phyloP scores from a whole-genome alignment of 495 filamentous ascomycete species.

The Penicillium daleae region DNA sequence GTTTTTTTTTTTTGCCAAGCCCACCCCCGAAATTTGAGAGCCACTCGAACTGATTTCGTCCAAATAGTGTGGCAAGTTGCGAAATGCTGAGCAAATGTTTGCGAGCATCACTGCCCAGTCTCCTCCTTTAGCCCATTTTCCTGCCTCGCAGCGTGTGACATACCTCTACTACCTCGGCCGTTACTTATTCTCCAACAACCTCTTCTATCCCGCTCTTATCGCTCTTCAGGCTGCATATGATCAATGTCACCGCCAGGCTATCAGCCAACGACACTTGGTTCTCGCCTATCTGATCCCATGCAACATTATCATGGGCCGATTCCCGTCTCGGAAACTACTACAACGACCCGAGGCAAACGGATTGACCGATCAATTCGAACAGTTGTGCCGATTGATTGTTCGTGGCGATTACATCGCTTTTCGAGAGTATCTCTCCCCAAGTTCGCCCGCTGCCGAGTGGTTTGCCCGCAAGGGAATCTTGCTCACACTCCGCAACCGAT shows the following conservation, averaged over 20 bases:
- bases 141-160: constrained; percentile 85
- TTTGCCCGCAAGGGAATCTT: constrained; percentile 77
- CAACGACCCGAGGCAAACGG: constrained; percentile 71
- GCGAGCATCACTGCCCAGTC: constrained; percentile 84
- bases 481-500: constrained; percentile 69
- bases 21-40: background rate
- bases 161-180: constrained; percentile 95
- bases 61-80: constrained; percentile 54
- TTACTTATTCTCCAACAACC: constrained; percentile 79
- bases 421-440: constrained; percentile 62
- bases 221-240: constrained; percentile 79
- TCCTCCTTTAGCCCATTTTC: constrained; percentile 75
- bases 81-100: constrained; percentile 83
- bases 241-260: constrained; percentile 69
- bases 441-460: constrained; percentile 60
- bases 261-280: constrained; percentile 75
- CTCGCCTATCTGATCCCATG: constrained; percentile 82
- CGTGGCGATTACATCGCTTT: constrained; percentile 81
- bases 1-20: background rate
- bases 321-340: constrained; percentile 70
- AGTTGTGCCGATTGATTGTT: constrained; percentile 72
- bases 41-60: constrained; percentile 12
- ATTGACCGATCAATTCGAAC: constrained; percentile 72
- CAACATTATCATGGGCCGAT: constrained; percentile 84
- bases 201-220: constrained; percentile 74